Evolutionary conservation across 2,329 filamentous ascomycete genomes (phyloP), one percentile per base, ranked within the genome.

Genomic region (Colletotrichum sp.): DNA sequence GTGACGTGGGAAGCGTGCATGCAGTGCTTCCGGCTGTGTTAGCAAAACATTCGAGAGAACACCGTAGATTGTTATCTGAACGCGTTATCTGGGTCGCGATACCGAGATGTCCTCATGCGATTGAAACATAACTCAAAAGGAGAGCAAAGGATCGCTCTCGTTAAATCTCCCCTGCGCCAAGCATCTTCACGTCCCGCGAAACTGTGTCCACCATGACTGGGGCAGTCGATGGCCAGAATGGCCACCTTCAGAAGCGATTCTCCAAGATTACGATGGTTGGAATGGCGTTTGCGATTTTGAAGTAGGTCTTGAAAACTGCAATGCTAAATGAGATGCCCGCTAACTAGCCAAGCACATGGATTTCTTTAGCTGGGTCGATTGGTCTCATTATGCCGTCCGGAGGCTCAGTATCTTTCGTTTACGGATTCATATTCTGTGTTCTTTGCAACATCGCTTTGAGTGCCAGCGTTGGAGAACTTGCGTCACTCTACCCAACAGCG

Each of bases 341-440:
- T 30, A 27, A 68, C 34, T 4, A 57, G 27, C 11, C 36, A 59
- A 85, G 83, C 69, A 85, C 84, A 22, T 85, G 83, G 83, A 85
- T 84, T 67, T 84, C 85, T 13, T 81, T 87, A 3, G 85, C 85
- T 1, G 86, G 85, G 4, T 86, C 85, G 5, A 80, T 88, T 1
- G 85, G 85, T 5, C 79, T 87, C 5, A 84, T 86, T 4, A 78
- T 87, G 4, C 85, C 85, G 0, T 87, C 85, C 0, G 86, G 86
- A 5, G 84, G 86, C 16, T 84, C 86, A 2, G 84, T 86, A 3
- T 82, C 85, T 0, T 84, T 87, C 57, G 66, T 88, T 0, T 88
- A 88, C 75, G 86, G 86, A 5, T 88, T 88, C 75, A 80, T 88
- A 65, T 86, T 88, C 78, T 87, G 85, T 74, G 85, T 87, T 11